Evolutionary conservation across 1,284 basidiomycete species (phyloP), one percentile per base, ranked within the genome.

Genomic region (Porogramme epimiltina): DNA sequence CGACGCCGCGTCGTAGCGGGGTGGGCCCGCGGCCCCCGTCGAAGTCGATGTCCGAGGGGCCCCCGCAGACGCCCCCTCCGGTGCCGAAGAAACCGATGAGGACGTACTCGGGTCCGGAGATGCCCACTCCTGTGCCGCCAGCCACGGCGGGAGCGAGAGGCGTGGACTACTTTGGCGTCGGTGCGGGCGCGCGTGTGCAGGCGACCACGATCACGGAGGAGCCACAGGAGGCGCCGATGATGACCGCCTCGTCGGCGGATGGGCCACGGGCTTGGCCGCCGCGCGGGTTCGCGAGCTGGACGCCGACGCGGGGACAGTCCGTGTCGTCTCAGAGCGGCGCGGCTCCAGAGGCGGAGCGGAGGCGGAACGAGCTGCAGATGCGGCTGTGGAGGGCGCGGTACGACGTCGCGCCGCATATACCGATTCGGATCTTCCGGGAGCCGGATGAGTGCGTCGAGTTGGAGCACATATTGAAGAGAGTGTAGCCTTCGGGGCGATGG

Each of bases 381-480:
- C 70, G 88, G 34, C 76, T 90, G 46, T 81, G 81, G 68, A 72
- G 71, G 49, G 87, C 86, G 20, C 71, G 85, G 48, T 70, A 71
- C 47, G 67, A 74, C 60, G 77, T 87, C 55, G 84, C 85, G 13
- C 61, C 66, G 24, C 70, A 79, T 52, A 73, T 89, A 10, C 69
- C 73, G 15, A 67, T 91, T 63, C 75, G 86, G 42, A 66, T 91
- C 19, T 91, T 91, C 62, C 75, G 79, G 58, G 66, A 80, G 36
- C 84, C 89, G 6, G 68, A 64, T 53, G 87, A 91, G 58, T 90
- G 88, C 60, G 72, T 80, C 6, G 88, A 89, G 65, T 78, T 76
- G 28, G 51, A 51, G 20, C 54, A 59, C 37, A 59, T 70, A 8
- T 54, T 73, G 39, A 66, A 69, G 37, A 49, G 48, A 43, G 45